Percentiles rank a stretch among this genome's conserved stretches.
Conservation (phyloP, 495 filamentous ascomycete genomes). For the Xylaria curta region DNA sequence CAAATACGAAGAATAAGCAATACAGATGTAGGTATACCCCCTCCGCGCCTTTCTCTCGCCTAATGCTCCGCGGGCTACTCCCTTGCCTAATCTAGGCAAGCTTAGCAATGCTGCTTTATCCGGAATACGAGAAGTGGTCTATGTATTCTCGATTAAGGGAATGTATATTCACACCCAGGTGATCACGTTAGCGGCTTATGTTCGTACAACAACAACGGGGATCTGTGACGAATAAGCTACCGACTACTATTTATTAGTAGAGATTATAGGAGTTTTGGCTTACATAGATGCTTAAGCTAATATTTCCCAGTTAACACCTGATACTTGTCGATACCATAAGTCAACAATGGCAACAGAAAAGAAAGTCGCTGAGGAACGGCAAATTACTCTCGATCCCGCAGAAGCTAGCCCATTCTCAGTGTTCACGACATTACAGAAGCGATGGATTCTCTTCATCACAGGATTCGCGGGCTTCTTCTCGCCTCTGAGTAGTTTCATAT, state of each 20-base stretch:
- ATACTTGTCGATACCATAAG: not conserved
- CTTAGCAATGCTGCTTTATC: not conserved
- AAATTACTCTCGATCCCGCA: not conserved
- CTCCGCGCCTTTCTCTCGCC: not conserved
- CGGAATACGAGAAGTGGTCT: not conserved
- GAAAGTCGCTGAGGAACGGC: not conserved
- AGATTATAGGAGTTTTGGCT: not conserved
- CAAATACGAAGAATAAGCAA: not conserved
- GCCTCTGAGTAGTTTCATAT: conserved; percentile 45
- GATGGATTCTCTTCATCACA: conserved; percentile 45
- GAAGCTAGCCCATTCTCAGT: conserved; percentile 22
- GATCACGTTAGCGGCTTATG: not conserved
- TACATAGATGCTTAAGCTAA: not conserved
- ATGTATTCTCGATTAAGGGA: not conserved
- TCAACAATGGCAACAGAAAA: not conserved
- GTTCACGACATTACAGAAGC: conserved; percentile 44
- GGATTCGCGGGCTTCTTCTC: conserved; percentile 49
- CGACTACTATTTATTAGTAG: not conserved
- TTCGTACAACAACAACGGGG: not conserved
- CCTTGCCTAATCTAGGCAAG: not conserved
- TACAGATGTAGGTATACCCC: not conserved
- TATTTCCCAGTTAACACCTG: not conserved
- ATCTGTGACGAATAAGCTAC: not conserved
- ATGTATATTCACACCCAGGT: not conserved
- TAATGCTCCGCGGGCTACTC: not conserved